These are phyloP conservation scores for Colletotrichum tropicicola DNA, from an alignment of 2,329 filamentous ascomycete species.

Conservation along the genomic window DNA sequence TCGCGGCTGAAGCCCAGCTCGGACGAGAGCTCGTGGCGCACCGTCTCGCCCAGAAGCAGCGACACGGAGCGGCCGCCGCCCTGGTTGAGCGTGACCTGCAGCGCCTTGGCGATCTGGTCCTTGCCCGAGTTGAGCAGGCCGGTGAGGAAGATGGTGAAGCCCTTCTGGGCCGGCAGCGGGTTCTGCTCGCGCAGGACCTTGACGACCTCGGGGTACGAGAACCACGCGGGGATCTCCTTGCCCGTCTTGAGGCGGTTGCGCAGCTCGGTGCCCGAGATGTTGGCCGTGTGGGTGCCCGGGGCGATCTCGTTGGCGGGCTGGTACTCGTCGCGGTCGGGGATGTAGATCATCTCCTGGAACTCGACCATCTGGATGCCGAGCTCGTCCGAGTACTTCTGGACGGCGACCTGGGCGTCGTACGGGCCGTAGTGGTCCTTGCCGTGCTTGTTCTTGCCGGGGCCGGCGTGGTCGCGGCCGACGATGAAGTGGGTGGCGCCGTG, in stretches of 20 bases:
- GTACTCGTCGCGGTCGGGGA: slow-evolving; percentile 97
- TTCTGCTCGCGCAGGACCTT: slow-evolving; percentile 95
- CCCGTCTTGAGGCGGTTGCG: slow-evolving; percentile 90
- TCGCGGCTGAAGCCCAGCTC: slow-evolving; percentile 95
- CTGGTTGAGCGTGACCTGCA: slow-evolving; percentile 98
- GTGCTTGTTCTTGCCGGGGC: slow-evolving; percentile 97
- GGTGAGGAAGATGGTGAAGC: slow-evolving; percentile 98
- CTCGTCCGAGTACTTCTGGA: slow-evolving; percentile 96
- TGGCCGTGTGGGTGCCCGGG: slow-evolving; percentile 83
- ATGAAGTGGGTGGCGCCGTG: slow-evolving; percentile 99
- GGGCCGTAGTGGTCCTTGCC: slow-evolving; percentile 97
- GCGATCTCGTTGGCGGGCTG: slow-evolving; percentile 90
- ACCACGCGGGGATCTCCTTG: slow-evolving; percentile 97
- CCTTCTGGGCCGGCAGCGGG: slow-evolving; percentile 88
- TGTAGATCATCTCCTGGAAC: slow-evolving; percentile 99
- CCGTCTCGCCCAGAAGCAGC: slow-evolving; percentile 93
- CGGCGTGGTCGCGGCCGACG: slow-evolving; percentile 96
- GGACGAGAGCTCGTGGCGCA: slow-evolving; percentile 89
- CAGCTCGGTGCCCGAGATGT: slow-evolving; percentile 91
- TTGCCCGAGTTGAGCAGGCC: slow-evolving; percentile 98
- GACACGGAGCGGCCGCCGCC: slow-evolving; percentile 95
- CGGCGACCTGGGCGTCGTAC: slow-evolving; percentile 95
- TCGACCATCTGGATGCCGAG: slow-evolving; percentile 98
- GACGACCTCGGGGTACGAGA: slow-evolving; percentile 99
- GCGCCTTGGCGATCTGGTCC: slow-evolving; percentile 92